Conservation (phyloP, 768 basidiomycete genomes). For the Nidularia sp. region DNA sequence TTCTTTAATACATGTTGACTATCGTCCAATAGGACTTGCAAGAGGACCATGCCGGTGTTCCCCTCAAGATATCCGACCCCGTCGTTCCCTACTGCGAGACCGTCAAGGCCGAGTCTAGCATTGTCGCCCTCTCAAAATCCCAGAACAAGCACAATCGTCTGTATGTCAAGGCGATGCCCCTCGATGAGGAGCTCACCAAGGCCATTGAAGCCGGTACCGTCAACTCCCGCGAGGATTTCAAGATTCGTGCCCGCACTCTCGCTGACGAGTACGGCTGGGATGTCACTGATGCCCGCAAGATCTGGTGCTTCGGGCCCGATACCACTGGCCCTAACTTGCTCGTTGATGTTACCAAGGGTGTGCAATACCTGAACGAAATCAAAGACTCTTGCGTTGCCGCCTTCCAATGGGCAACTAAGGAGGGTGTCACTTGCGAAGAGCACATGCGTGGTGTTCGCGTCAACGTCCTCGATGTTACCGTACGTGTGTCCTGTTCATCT, state of each 20-base stretch:
- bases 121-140: conserved; percentile 96
- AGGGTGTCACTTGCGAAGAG: conserved; percentile 95
- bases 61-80: conserved; percentile 96
- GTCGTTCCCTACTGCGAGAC: conserved; percentile 99
- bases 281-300: conserved; percentile 98
- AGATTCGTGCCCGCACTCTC: conserved; percentile 89
- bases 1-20: conserved; percentile 1
- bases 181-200: conserved; percentile 90
- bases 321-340: conserved; percentile 95
- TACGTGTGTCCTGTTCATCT: conserved; percentile 30
- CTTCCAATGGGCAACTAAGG: conserved; percentile 99
- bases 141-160: conserved; percentile 99
- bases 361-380: conserved; percentile 99
- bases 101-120: conserved; percentile 91
- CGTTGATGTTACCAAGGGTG: conserved; percentile 98
- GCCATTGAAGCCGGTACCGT: conserved; percentile 89
- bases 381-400: conserved; percentile 99
- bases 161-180: conserved; percentile 87
- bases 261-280: conserved; percentile 99
- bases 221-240: conserved; percentile 94
- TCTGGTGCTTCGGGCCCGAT: conserved; percentile 99
- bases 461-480: conserved; percentile 95
- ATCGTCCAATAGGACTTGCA: conserved; percentile 73
- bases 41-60: conserved; percentile 99
- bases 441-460: conserved; percentile 98